phyloP scores from a whole-genome alignment of 1,284 basidiomycete species.

The Microbotryum violaceum region DNA sequence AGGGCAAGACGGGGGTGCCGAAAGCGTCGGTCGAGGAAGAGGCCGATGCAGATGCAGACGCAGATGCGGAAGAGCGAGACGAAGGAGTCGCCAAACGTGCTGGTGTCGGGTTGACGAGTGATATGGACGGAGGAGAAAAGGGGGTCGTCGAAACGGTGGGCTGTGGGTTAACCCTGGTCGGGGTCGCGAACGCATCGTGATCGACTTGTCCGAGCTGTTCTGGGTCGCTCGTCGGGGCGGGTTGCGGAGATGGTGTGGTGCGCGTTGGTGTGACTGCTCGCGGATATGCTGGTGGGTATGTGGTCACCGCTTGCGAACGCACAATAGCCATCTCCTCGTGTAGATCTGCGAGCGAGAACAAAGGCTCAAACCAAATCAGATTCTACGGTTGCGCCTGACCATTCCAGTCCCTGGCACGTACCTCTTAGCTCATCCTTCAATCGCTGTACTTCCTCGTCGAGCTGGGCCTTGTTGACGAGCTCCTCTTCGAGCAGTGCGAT shows the following conservation, averaged over 20 bases:
- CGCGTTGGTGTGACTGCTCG: constrained; percentile 12
- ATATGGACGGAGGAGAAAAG: constrained; percentile 6
- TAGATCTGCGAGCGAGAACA: constrained; percentile 9
- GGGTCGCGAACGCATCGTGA: too few relatives aligned
- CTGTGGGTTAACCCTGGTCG: not conserved
- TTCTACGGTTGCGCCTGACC: not conserved
- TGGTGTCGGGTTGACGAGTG: constrained; percentile 9
- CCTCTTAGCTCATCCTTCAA: constrained; percentile 89
- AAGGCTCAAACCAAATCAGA: not conserved
- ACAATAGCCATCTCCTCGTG: constrained; percentile 25
- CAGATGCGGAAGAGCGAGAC: not conserved
- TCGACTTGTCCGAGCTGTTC: too few relatives aligned
- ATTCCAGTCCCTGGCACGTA: constrained; percentile 40
- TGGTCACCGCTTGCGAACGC: not conserved
- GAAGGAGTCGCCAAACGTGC: not conserved
- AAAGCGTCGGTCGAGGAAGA: not conserved
- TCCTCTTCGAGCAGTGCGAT: constrained; percentile 96
- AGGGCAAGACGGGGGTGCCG: not conserved
- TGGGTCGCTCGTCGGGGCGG: not conserved
- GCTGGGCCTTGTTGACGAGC: constrained; percentile 75
- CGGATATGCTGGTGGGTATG: constrained; percentile 1
- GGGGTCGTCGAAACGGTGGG: not conserved
- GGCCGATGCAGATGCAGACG: not conserved
- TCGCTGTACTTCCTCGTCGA: constrained; percentile 88
- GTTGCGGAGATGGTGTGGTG: not conserved